Percentiles rank a stretch among this genome's conserved stretches.
These are phyloP conservation scores for Geotrichum macrosporum DNA, from an alignment of 1,139 yeast species.

Conservation along the genomic window DNA sequence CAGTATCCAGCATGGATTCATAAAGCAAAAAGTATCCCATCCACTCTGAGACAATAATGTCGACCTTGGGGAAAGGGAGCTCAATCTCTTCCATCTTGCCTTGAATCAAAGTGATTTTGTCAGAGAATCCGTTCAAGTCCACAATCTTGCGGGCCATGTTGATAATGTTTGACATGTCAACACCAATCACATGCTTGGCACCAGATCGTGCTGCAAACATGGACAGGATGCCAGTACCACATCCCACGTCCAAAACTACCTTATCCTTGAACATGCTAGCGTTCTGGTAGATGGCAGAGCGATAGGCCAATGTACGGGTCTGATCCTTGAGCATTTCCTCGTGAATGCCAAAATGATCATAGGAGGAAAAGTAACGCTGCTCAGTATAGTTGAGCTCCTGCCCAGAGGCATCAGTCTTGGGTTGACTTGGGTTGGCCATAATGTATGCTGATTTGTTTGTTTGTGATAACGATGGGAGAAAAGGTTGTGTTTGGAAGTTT, in stretches of 20 bases:
- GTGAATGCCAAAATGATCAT: slow-evolving; percentile 96
- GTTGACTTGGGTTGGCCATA: slow-evolving; percentile 8
- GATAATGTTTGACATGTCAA: slow-evolving; percentile 94
- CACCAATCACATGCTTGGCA: slow-evolving; percentile 94
- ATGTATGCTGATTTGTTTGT: background rate
- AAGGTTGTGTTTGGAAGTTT: background rate
- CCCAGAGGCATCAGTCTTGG: slow-evolving; percentile 14
- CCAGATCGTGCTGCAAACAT: slow-evolving; percentile 99
- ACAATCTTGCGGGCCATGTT: slow-evolving; percentile 89
- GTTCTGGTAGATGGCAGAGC: slow-evolving; percentile 90
- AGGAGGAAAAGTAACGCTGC: slow-evolving; percentile 90
- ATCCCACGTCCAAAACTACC: slow-evolving; percentile 95
- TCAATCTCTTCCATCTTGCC: slow-evolving; percentile 94
- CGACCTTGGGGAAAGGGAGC: slow-evolving; percentile 74
- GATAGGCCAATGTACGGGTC: slow-evolving; percentile 84
- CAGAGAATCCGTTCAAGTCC: slow-evolving; percentile 75
- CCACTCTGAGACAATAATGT: slow-evolving; percentile 97
- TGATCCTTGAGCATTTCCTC: slow-evolving; percentile 98
- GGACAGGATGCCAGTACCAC: slow-evolving; percentile 95
- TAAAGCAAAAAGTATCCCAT: slow-evolving; percentile 97
- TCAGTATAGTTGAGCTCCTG: slow-evolving; percentile 45
- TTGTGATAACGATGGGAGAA: background rate
- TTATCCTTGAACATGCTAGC: slow-evolving; percentile 86
- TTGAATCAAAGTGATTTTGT: slow-evolving; percentile 80
- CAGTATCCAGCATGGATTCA: slow-evolving; percentile 98